Base-by-base conservation (phyloP, 192 early-diverging fungal species). In the Backusella parvicylindrica region DNA sequence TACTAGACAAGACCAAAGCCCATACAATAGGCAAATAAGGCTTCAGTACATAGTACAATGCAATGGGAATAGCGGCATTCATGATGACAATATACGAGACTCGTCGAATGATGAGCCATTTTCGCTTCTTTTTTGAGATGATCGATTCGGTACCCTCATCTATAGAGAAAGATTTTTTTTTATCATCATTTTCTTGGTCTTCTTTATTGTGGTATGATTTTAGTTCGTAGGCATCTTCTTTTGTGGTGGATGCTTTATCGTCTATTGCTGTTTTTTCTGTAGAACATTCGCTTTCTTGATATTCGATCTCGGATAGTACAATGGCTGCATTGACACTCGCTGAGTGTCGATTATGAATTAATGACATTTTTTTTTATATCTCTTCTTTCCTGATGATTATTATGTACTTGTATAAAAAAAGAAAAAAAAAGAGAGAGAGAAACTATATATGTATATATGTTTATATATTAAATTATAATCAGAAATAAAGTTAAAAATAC, bases 1-100 rank as follows among this genome's bases (percentile, higher is more conserved):
- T 75, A 70, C 75, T 80, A 21, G 84, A 85, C 49, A 83, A 72
- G 18, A 83, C 64, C 37, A 85, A 70, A 12, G 84, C 84, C 70
- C 75, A 81, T 21, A 85, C 53, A 65, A 75, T 16, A 26, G 75
- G 60, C n/a, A 85, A 80, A 73, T 82, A 72, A 6, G 53, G 67
- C 40, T 80, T 82, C n/a, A 85, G 73, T 15, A 75, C 70, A 74
- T 74, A 84, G 64, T 78, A 84, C 12, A 77, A 43, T 11, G 43
- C 79, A 64, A 81, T 81, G 0, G 79, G 79, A 13, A 81, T 23
- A 13, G 71, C 70, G 26, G 68, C 78, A 38, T 80, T 75, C 64
- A 80, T 72, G 2, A 80, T 36, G 6, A 80, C 38, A 18, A 80
- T 75, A 36, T 75, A 80, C 1, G 56, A 36, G 16, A 77, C 30